Evolutionary conservation across 306 rosid species (phyloP), one percentile per base, ranked within the genome.

Genomic region (Cyclanthera cordifolia): DNA sequence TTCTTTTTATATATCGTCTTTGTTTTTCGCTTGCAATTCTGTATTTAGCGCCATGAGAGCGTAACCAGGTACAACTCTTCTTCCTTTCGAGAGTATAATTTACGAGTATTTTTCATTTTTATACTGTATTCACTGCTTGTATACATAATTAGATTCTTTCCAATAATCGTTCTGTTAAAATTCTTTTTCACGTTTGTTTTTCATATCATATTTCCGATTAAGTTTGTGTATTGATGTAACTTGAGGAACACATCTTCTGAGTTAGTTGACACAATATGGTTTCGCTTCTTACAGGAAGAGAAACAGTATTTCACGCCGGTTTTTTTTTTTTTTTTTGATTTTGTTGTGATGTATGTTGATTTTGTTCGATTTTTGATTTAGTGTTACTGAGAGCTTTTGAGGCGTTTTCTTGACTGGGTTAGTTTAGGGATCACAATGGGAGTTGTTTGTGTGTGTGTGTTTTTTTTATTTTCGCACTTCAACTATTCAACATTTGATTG

Each of bases 351-450:
- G n/a, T n/a, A n/a, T n/a, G n/a, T n/a, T n/a, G n/a, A n/a, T n/a
- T n/a, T 53, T 32, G 19, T 61, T 61, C 69, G 69, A 61, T 34
- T 34, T 34, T 34, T 34, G 41, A 5, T 9, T 34, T 2, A 37
- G 70, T 64, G 70, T 20, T 43, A 55, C 4, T 15, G n/a, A 19
- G 20, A 41, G 69, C 32, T 39, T 20, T 63, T 41, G 9, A 41
- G 28, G 4, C n/a, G 27, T 61, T 61, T 39, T 19, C 16, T 60
- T 12, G 0, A 39, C 6, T 14, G 1, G 53, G 43, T 43, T 20
- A 64, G 4, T 64, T 64, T 43, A 43, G 34, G 30, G 70, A 64
- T 64, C 70, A 64, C 70, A n/a, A n/a, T n/a, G n/a, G n/a, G n/a
- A n/a, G n/a, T n/a, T n/a, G n/a, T n/a, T n/a, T n/a, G n/a, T n/a